These are phyloP conservation scores for Ambrosia hybrid DNA, from an alignment of 140 eudicot genomes.

Conservation along the genomic window DNA sequence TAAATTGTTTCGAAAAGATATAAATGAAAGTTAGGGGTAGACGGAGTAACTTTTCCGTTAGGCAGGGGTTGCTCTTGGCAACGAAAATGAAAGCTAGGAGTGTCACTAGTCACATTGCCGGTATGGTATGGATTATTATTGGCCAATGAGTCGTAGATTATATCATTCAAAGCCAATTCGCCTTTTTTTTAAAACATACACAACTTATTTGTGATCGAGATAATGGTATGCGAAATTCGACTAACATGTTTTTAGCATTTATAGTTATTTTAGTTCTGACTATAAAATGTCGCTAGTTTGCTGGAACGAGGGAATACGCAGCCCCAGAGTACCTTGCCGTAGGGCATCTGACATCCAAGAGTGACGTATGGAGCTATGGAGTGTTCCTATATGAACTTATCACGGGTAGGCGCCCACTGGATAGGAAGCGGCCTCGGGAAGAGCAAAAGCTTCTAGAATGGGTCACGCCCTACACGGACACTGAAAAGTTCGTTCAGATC, in stretches of 20 bases:
- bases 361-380: constrained; percentile 83
- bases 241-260: not conserved
- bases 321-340: constrained; percentile 69
- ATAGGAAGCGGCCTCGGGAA: constrained; percentile 48
- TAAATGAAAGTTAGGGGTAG: no score
- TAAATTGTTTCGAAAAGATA: no score
- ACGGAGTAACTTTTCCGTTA: no score
- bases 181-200: no score
- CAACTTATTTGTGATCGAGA: not conserved
- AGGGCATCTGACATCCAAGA: constrained; percentile 59
- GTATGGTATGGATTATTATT: no score
- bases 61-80: no score
- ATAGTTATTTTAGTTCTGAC: not conserved
- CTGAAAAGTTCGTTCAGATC: constrained; percentile 46
- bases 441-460: constrained; percentile 72
- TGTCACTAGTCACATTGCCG: no score
- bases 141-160: no score
- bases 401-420: constrained; percentile 68
- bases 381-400: constrained; percentile 79
- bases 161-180: no score
- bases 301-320: constrained; percentile 72
- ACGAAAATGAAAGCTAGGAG: no score
- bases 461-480: constrained; percentile 54
- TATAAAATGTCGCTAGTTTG: constrained; percentile 39
- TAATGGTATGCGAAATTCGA: not conserved